Conservation (phyloP, 371 early-diverging fungal genomes). For the Rhizopus delemar region DNA sequence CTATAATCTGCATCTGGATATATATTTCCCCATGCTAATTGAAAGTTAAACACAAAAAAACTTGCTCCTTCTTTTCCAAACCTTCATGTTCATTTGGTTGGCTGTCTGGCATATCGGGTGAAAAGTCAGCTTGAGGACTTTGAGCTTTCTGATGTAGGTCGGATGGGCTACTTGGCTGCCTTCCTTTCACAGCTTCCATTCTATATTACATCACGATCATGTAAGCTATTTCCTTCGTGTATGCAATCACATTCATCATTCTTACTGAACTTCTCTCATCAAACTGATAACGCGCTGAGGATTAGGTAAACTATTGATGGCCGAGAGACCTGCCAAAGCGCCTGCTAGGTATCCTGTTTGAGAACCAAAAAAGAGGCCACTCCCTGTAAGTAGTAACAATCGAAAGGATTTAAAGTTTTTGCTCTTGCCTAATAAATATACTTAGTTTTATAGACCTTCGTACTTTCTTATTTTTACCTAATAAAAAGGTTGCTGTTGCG, state of each 20-base stretch:
- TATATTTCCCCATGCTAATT: conserved; percentile 15
- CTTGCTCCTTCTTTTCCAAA: background rate
- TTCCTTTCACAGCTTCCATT: conserved; percentile 23
- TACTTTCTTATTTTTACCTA: conserved; percentile 20
- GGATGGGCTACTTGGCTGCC: background rate
- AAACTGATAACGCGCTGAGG: conserved; percentile 44
- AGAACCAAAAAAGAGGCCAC: conserved; percentile 48
- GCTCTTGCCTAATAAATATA: conserved; percentile 22
- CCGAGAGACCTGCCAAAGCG: conserved; percentile 40
- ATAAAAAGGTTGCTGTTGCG: conserved; percentile 30
- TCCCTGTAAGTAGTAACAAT: conserved; percentile 35
- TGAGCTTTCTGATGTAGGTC: too few relatives aligned
- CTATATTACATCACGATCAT: conserved; percentile 4
- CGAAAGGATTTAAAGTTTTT: conserved; percentile 40
- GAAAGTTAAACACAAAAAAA: background rate
- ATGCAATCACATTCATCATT: background rate
- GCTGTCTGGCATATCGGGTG: conserved; percentile 9
- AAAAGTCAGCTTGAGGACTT: conserved; percentile 1
- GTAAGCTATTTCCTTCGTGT: background rate
- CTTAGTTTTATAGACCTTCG: background rate
- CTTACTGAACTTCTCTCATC: conserved; percentile 49
- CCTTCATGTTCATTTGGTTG: background rate
- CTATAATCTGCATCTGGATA: too few relatives aligned
- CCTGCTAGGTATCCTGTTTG: conserved; percentile 54
- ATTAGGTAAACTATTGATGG: conserved; percentile 43